Evolutionary conservation across 306 rosid species (phyloP).

Genomic region (Acacia acuminata): DNA sequence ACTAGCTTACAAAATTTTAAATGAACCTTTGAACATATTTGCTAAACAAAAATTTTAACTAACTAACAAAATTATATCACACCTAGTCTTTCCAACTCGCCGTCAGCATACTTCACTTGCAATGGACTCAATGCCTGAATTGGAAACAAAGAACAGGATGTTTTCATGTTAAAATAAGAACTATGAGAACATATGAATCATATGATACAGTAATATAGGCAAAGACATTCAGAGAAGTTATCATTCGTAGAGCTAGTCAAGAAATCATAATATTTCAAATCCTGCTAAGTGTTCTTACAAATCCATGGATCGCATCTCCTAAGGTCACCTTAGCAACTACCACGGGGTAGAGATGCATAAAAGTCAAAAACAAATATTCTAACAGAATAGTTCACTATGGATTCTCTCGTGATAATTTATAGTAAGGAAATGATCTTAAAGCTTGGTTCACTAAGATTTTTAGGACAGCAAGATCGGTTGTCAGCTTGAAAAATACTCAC

Average conservation of each 20-base stretch:
- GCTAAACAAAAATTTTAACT: conserved; percentile 24
- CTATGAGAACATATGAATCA: conserved; percentile 20
- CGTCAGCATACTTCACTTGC: conserved; percentile 99
- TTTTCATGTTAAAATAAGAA: conserved; percentile 37
- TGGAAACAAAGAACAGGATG: conserved; percentile 37
- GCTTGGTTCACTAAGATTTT: neutral
- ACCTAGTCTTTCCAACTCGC: conserved; percentile 99
- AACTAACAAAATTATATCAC: conserved; percentile 36
- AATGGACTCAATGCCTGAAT: conserved; percentile 98
- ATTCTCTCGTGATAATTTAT: neutral
- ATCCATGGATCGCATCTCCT: conserved; percentile 26
- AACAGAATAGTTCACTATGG: conserved; percentile 9
- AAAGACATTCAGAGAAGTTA: neutral
- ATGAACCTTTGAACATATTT: conserved; percentile 10
- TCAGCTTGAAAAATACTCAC: neutral
- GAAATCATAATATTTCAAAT: conserved; percentile 9
- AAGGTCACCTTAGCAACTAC: conserved; percentile 41
- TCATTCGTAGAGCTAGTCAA: neutral
- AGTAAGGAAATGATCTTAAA: neutral
- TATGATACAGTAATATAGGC: conserved; percentile 10
- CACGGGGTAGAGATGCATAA: conserved; percentile 36
- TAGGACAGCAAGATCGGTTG: neutral
- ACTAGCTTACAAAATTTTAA: conserved; percentile 6
- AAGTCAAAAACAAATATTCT: conserved; percentile 32
- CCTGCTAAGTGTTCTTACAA: neutral